phyloP scores from a whole-genome alignment of 2,329 filamentous ascomycete species.

The Pezicula radicicola region DNA sequence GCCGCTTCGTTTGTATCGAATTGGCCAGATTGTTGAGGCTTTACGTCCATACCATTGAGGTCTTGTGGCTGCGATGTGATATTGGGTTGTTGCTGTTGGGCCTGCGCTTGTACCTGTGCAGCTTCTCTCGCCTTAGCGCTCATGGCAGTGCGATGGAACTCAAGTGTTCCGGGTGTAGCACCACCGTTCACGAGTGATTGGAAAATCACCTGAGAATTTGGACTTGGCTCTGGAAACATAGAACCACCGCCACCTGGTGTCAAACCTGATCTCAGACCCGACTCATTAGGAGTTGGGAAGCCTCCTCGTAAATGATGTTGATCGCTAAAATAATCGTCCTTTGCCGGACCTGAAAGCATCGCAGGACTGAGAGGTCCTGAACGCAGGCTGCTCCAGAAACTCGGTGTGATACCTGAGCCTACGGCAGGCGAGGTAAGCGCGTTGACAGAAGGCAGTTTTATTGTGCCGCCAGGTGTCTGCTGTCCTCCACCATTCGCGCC shows the following conservation, averaged over 20 bases:
- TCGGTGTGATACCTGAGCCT: constrained; percentile 68
- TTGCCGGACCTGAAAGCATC: constrained; percentile 83
- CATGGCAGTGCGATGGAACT: constrained; percentile 92
- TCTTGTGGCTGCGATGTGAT: constrained; percentile 53
- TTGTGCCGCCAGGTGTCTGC: constrained; percentile 76
- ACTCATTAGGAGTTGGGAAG: constrained; percentile 96
- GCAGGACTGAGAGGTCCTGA: constrained; percentile 93
- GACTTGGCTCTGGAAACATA: constrained; percentile 93
- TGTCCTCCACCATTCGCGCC: constrained; percentile 33
- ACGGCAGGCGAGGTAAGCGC: constrained; percentile 86
- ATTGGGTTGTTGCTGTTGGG: constrained; percentile 13
- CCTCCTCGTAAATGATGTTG: constrained; percentile 74
- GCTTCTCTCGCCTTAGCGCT: constrained; percentile 63
- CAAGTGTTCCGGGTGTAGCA: constrained; percentile 84
- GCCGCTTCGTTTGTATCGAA: constrained; percentile 90
- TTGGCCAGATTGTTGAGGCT: constrained; percentile 52
- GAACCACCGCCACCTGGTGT: constrained; percentile 94
- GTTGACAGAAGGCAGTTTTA: constrained; percentile 82
- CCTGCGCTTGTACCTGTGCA: constrained; percentile 32
- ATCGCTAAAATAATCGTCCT: constrained; percentile 84
- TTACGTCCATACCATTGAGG: constrained; percentile 30
- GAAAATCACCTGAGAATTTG: constrained; percentile 80
- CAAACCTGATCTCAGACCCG: constrained; percentile 82
- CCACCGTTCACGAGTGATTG: constrained; percentile 75
- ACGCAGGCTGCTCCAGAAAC: constrained; percentile 81